phyloP scores from a whole-genome alignment of 768 basidiomycete species.

The Lactifluus pinguis region DNA sequence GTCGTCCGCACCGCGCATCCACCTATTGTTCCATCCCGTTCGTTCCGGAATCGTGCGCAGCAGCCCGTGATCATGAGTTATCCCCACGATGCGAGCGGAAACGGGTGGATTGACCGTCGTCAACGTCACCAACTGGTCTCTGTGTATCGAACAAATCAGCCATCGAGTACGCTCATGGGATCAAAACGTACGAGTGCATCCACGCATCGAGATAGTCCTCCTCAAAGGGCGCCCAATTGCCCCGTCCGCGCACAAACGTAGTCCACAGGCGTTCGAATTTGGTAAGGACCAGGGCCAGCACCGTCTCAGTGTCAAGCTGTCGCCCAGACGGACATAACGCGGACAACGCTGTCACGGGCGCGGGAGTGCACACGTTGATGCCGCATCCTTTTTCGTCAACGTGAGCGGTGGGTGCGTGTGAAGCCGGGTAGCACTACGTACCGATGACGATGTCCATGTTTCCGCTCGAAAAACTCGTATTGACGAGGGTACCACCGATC shows the following conservation, averaged over 20 bases:
- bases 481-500: constrained; percentile 87
- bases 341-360: constrained; percentile 73
- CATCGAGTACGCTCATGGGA: neutral
- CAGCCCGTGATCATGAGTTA: constrained; percentile 83
- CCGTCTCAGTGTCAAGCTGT: constrained; percentile 58
- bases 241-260: constrained; percentile 51
- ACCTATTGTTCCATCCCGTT: constrained; percentile 24
- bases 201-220: constrained; percentile 71
- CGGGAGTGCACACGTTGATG: constrained; percentile 73
- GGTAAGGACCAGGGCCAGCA: constrained; percentile 64
- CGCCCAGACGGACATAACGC: constrained; percentile 45
- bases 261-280: constrained; percentile 77
- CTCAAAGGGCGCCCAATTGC: constrained; percentile 77
- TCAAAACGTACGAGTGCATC: constrained; percentile 77
- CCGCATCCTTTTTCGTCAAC: constrained; percentile 61
- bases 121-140: constrained; percentile 76
- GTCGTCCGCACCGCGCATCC: constrained; percentile 19
- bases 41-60: constrained; percentile 69
- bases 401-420: neutral
- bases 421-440: constrained; percentile 28
- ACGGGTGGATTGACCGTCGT: constrained; percentile 65
- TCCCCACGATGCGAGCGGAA: constrained; percentile 68
- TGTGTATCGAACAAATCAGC: constrained; percentile 24
- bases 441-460: constrained; percentile 75
- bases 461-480: constrained; percentile 69